These are phyloP conservation scores for Boletus subparvulus DNA, from an alignment of 768 basidiomycete species.

Conservation along the genomic window DNA sequence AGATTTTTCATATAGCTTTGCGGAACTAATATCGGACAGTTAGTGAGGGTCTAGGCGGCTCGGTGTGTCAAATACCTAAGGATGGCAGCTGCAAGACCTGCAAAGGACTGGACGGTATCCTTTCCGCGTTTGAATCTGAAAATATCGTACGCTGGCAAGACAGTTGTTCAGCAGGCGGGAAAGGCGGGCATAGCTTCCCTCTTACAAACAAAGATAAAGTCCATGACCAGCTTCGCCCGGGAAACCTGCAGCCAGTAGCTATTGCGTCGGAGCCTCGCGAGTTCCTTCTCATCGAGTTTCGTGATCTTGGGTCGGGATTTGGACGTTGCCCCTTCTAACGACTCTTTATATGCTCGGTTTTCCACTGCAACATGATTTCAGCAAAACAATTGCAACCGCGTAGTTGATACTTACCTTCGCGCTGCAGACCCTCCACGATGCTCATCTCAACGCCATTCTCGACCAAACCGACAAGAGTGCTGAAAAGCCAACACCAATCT, in stretches of 20 bases:
- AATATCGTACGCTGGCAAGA: constrained; percentile 69
- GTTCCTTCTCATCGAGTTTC: constrained; percentile 69
- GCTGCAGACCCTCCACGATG: constrained; percentile 61
- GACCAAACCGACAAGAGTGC: constrained; percentile 76
- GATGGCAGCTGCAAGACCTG: constrained; percentile 68
- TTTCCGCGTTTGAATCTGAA: constrained; percentile 65
- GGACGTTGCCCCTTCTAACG: constrained; percentile 65
- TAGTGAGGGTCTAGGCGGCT: not conserved
- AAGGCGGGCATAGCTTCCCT: constrained; percentile 18
- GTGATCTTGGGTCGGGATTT: constrained; percentile 61
- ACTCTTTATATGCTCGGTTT: constrained; percentile 69
- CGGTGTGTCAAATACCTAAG: constrained; percentile 55
- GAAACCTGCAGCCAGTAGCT: constrained; percentile 75
- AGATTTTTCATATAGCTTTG: constrained; percentile 75
- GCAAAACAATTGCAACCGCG: not conserved
- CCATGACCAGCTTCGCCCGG: constrained; percentile 74
- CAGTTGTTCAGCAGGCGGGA: constrained; percentile 6
- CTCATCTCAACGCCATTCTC: constrained; percentile 81
- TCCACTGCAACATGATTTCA: constrained; percentile 50
- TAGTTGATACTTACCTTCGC: constrained; percentile 48
- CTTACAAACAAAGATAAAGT: constrained; percentile 85
- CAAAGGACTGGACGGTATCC: constrained; percentile 58
- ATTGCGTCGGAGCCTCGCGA: constrained; percentile 63
- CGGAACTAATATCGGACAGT: constrained; percentile 47
- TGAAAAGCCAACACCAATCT: constrained; percentile 84